These are phyloP conservation scores for Yamadazyma membranifaciens DNA, from an alignment of 1,139 yeast species.

Conservation along the genomic window DNA sequence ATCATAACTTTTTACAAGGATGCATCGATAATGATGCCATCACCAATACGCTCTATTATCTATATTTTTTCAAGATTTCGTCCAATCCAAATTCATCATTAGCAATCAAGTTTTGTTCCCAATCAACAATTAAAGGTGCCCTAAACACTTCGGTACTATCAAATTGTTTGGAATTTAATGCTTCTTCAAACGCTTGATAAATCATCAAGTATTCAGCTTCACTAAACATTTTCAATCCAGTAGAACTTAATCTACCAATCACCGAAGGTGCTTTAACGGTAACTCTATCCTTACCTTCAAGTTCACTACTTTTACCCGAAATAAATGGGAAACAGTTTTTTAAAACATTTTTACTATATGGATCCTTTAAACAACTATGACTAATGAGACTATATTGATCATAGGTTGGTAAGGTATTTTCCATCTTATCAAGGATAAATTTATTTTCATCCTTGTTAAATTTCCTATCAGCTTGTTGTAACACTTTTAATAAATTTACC, in stretches of 20 bases:
- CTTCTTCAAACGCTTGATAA: constrained; percentile 37
- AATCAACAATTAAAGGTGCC: constrained; percentile 47
- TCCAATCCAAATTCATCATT: constrained; percentile 36
- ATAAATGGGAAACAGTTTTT: constrained; percentile 40
- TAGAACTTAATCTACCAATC: constrained; percentile 17
- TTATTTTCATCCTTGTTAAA: constrained; percentile 26
- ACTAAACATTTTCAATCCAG: constrained; percentile 33
- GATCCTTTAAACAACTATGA: constrained; percentile 27
- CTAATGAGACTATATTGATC: constrained; percentile 38
- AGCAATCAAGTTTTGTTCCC: constrained; percentile 48
- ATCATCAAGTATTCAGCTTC: constrained; percentile 41
- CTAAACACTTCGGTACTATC: constrained; percentile 35
- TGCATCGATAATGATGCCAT: no score
- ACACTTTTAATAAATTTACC: constrained; percentile 28
- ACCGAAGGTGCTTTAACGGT: constrained; percentile 31
- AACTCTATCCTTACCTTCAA: constrained; percentile 18
- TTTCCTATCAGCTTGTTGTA: constrained; percentile 31
- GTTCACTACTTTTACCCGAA: constrained; percentile 20
- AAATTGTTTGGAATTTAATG: constrained; percentile 27
- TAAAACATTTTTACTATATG: constrained; percentile 26
- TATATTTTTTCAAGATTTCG: constrained; percentile 31
- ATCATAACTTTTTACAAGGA: not conserved
- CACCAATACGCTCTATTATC: not conserved
- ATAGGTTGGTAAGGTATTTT: constrained; percentile 43
- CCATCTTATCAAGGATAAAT: constrained; percentile 39